phyloP scores from a whole-genome alignment of 1,284 basidiomycete species.

The Puccinia horiana region DNA sequence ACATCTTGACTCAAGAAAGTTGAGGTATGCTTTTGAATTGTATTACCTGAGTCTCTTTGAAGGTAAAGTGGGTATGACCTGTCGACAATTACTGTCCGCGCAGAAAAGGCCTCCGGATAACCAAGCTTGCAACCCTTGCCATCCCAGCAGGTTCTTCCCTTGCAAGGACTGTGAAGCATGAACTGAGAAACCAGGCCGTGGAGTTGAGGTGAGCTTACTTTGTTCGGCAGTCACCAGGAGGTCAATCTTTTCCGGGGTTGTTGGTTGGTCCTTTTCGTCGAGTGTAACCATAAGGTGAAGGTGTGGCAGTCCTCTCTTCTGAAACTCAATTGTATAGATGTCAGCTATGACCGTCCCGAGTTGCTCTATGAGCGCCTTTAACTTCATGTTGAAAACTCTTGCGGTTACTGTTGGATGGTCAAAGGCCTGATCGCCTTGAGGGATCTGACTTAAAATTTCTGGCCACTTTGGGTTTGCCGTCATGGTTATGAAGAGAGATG shows the following conservation, averaged over 20 bases:
- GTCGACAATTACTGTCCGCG: neutral
- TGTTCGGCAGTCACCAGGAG: neutral
- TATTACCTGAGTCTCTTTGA: neutral
- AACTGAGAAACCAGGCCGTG: neutral
- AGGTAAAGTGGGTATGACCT: constrained; percentile 6
- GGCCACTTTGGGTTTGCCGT: constrained; percentile 60
- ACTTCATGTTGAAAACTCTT: constrained; percentile 7
- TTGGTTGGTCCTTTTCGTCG: neutral
- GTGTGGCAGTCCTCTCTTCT: constrained; percentile 26
- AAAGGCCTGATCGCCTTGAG: neutral
- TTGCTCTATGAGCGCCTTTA: neutral
- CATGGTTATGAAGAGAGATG: constrained; percentile 61
- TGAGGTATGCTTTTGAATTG: neutral
- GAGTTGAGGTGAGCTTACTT: neutral
- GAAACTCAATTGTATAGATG: constrained; percentile 38
- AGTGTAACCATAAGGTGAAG: constrained; percentile 15
- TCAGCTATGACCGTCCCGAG: neutral
- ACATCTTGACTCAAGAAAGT: neutral
- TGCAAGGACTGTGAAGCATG: constrained; percentile 23
- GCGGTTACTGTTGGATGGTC: neutral
- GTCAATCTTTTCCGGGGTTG: neutral
- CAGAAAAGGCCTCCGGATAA: neutral
- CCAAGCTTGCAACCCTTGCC: neutral
- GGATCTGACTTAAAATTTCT: neutral
- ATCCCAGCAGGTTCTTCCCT: neutral